These are phyloP conservation scores for Picea abies DNA, from an alignment of 83 land plant genomes.

Conservation along the genomic window DNA sequence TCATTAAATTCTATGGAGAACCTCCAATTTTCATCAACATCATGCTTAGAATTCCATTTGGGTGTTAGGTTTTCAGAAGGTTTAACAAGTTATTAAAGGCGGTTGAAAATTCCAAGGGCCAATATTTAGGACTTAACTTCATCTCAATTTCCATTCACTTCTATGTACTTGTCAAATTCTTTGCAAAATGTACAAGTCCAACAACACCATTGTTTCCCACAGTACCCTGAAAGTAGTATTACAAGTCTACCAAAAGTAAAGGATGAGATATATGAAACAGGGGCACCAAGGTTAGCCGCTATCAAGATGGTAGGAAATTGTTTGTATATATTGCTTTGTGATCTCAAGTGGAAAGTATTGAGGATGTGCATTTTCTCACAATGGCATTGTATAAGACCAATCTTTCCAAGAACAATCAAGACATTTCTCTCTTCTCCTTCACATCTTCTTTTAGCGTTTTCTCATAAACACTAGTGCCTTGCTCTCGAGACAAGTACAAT, in stretches of 20 bases:
- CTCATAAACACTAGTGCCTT: too few species aligned
- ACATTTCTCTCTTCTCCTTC: too few species aligned
- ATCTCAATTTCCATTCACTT: not conserved
- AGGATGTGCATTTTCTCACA: too few species aligned
- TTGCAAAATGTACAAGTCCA: too few species aligned
- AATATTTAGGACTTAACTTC: conserved; percentile 7
- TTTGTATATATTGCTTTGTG: too few species aligned
- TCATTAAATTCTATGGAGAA: conserved; percentile 10
- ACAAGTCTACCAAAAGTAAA: not conserved
- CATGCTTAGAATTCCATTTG: conserved; percentile 9
- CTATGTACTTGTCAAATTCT: not conserved
- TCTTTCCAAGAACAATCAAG: too few species aligned
- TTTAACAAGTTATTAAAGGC: conserved; percentile 19
- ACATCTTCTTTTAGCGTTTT: too few species aligned
- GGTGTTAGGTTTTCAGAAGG: conserved; percentile 14
- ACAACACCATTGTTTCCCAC: not conserved
- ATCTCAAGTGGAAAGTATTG: too few species aligned
- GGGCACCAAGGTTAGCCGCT: conserved; percentile 13
- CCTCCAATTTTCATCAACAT: not conserved
- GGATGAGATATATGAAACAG: conserved; percentile 2
- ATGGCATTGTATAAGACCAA: too few species aligned
- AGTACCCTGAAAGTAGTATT: not conserved
- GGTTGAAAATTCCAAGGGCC: conserved; percentile 21
- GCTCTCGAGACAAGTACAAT: too few species aligned
- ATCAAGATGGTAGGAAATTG: not conserved